These are phyloP conservation scores for Ustilago lituana DNA, from an alignment of 1,284 basidiomycete genomes.

Conservation along the genomic window DNA sequence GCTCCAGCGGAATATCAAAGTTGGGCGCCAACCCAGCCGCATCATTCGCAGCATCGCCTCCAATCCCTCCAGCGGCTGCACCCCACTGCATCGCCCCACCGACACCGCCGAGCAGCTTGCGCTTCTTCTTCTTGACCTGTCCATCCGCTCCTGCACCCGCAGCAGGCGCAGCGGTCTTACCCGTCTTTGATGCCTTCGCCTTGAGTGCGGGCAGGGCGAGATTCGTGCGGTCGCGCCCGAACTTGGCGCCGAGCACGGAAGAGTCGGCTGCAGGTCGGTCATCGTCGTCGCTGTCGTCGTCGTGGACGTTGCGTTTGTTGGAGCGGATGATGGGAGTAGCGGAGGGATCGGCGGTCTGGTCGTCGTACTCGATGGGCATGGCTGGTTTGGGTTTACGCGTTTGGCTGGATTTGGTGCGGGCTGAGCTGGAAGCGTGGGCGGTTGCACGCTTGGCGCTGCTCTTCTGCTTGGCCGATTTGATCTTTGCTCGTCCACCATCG, in stretches of 20 bases:
- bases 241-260: slow-evolving; percentile 20
- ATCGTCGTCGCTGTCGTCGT: slow-evolving; percentile 13
- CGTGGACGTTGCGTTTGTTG: slow-evolving; percentile 15
- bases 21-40: slow-evolving; percentile 33
- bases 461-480: slow-evolving; percentile 14
- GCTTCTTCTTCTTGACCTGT: slow-evolving; percentile 40
- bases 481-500: slow-evolving; percentile 6
- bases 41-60: slow-evolving; percentile 7
- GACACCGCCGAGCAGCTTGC: slow-evolving; percentile 30
- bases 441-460: background rate
- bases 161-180: background rate
- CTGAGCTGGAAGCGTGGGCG: background rate
- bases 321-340: slow-evolving; percentile 44
- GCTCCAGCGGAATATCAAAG: slow-evolving; percentile 43
- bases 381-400: slow-evolving; percentile 12
- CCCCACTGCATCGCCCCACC: slow-evolving; percentile 34
- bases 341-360: slow-evolving; percentile 40
- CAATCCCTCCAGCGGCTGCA: background rate
- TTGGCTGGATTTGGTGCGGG: slow-evolving; percentile 2
- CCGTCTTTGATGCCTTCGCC: slow-evolving; percentile 1
- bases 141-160: slow-evolving; percentile 6
- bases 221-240: slow-evolving; percentile 43
- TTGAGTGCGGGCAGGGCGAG: background rate
- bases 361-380: slow-evolving; percentile 35
- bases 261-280: slow-evolving; percentile 19